These are phyloP conservation scores for Barnettozyma pratensis DNA, from an alignment of 805 yeast genomes.

Conservation along the genomic window DNA sequence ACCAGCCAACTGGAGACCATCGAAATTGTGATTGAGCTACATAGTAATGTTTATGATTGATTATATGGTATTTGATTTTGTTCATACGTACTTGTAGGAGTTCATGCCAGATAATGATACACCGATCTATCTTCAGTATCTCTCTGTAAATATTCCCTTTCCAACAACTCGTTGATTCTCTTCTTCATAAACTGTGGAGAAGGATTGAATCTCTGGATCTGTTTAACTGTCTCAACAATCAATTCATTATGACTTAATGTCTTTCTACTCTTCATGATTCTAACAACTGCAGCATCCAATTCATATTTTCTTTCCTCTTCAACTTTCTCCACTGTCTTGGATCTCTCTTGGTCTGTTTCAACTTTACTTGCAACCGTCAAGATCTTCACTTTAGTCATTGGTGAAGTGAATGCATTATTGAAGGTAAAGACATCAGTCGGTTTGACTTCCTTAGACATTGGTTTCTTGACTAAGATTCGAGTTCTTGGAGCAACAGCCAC, in stretches of 20 bases:
- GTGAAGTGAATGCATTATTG: constrained; percentile 64
- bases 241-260: constrained; percentile 57
- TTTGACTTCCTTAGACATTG: constrained; percentile 68
- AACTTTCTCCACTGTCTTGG: constrained; percentile 48
- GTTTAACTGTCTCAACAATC: constrained; percentile 58
- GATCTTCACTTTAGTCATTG: constrained; percentile 67
- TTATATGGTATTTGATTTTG: background rate
- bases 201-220: constrained; percentile 65
- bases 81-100: too few relatives aligned
- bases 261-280: constrained; percentile 79
- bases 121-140: constrained; percentile 53
- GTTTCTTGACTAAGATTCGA: constrained; percentile 66
- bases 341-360: constrained; percentile 39
- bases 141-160: constrained; percentile 75
- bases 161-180: constrained; percentile 69
- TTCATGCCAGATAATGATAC: constrained; percentile 65
- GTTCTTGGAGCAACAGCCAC: constrained; percentile 80
- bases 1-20: constrained; percentile 26
- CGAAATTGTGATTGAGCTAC: constrained; percentile 11
- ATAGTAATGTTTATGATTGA: too few relatives aligned
- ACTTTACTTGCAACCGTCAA: constrained; percentile 48
- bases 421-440: constrained; percentile 59
- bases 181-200: constrained; percentile 61
- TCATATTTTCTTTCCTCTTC: constrained; percentile 61
- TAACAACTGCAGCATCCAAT: constrained; percentile 80